Percentiles rank a stretch among this genome's conserved stretches.
Evolutionary conservation across 345 rosid species (phyloP).

Genomic region (Linum usitatissimum): DNA sequence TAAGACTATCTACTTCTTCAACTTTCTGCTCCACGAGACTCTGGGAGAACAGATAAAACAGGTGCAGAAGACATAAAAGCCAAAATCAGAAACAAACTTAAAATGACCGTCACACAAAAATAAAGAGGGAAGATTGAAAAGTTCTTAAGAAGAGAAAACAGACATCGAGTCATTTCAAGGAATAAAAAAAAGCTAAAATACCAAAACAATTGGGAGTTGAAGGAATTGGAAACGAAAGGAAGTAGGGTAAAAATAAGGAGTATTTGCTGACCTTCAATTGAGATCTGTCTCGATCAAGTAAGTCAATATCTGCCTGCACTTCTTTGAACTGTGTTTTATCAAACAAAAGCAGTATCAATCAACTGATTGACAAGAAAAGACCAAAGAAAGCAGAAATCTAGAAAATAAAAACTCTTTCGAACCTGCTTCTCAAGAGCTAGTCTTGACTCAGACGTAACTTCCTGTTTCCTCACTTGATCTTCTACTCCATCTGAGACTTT

Average conservation of each 20-base stretch:
- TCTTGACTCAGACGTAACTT: conserved; percentile 35
- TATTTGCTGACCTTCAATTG: conserved; percentile 44
- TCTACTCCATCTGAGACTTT: conserved; percentile 38
- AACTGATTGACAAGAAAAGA: not conserved
- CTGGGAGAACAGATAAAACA: conserved; percentile 20
- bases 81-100: not conserved
- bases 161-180: not conserved
- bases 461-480: conserved; percentile 37
- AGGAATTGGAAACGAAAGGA: not conserved
- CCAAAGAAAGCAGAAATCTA: not conserved
- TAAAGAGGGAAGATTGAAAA: not conserved
- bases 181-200: not conserved
- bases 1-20: conserved; percentile 61
- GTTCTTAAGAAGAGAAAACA: not conserved
- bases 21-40: conserved; percentile 47
- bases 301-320: conserved; percentile 34
- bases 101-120: not conserved
- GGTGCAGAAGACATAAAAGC: not conserved
- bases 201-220: not conserved
- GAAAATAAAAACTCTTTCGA: conserved; percentile 16
- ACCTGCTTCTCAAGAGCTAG: conserved; percentile 56
- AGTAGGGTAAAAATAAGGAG: conserved; percentile 7
- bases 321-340: conserved; percentile 52
- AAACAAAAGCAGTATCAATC: not conserved
- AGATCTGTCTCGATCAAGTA: conserved; percentile 38